Evolutionary conservation across 495 filamentous ascomycete species (phyloP), one percentile per base, ranked within the genome.

Genomic region (Neurospora sp.): DNA sequence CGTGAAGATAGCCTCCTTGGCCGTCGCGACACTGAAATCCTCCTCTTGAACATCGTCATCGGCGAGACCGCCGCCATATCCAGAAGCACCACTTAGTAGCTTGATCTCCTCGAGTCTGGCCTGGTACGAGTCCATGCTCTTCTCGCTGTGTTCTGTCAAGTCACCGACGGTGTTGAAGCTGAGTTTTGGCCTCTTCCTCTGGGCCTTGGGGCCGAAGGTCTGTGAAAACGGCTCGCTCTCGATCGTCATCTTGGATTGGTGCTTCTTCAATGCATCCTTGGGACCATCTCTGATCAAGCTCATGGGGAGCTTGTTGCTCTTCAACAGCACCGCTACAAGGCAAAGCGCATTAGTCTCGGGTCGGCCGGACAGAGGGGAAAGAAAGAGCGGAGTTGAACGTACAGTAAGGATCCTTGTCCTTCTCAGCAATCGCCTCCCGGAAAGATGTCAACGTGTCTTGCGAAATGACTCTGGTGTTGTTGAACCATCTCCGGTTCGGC

Each of bases 171-270:
- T 91, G 73, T 90, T 88, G 71, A 96, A 94, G 73, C 87, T 90
- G 70, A 98, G 83, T 86, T 97, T 97, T 35, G 95, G 92, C 62
- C 94, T 84, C 83, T 99, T 99, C 72, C 96, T 85, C 80, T 97
- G 93, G 27, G 93, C 89, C 83, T 97, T 97, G 39, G 95, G 94
- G 0, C 96, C 96, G 78, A 98, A 98, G 0, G 93, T 94, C 71
- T 96, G 91, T n/a, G 85, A 84, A 82, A 94, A 99, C 0, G 94
- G 93, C 39, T 91, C 87, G 39, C 90, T 90, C 82, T 97, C 94
- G 66, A 98, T 92, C 18, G 92, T 88, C 84, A 98, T 97, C 85
- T 99, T 99, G 35, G 96, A 94, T 79, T 91, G 87, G 82, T 98
- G 95, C 78, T 97, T 90, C 84, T 97, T 97, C 66, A 96, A 77